phyloP scores from a whole-genome alignment of 768 basidiomycete genomes.

The Lentinula raphanica region DNA sequence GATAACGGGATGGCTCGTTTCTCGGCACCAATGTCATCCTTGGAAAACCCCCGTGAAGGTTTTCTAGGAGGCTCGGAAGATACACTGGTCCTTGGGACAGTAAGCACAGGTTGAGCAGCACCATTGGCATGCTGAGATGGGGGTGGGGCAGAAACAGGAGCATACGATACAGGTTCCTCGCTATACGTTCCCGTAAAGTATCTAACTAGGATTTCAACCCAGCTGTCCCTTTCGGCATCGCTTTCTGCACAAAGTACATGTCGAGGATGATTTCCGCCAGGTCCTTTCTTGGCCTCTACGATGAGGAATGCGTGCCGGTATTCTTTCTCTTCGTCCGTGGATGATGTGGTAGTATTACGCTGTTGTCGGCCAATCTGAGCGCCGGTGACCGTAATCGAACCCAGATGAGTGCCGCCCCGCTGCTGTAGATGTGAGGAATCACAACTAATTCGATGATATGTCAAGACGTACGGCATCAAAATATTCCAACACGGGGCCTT shows the following conservation, averaged over 20 bases:
- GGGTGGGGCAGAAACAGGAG: slow-evolving; percentile 18
- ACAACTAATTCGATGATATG: slow-evolving; percentile 6
- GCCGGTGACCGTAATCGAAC: slow-evolving; percentile 84
- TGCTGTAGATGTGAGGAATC: slow-evolving; percentile 20
- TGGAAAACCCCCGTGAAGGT: slow-evolving; percentile 40
- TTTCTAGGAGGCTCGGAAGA: slow-evolving; percentile 30
- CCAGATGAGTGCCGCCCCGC: slow-evolving; percentile 90
- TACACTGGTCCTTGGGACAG: slow-evolving; percentile 54
- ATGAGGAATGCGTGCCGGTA: slow-evolving; percentile 97
- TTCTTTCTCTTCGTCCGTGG: slow-evolving; percentile 80
- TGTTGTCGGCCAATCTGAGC: slow-evolving; percentile 97
- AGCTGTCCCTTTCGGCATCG: slow-evolving; percentile 86
- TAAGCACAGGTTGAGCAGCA: slow-evolving; percentile 21
- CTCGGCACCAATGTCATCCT: slow-evolving; percentile 51
- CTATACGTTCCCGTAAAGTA: slow-evolving; percentile 81
- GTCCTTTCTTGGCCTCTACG: slow-evolving; percentile 78
- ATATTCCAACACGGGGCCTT: slow-evolving; percentile 88
- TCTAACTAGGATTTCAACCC: slow-evolving; percentile 91
- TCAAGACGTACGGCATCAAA: slow-evolving; percentile 80
- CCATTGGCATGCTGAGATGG: slow-evolving; percentile 22
- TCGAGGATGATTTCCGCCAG: slow-evolving; percentile 63
- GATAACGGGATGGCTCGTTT: slow-evolving; percentile 55
- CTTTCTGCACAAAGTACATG: slow-evolving; percentile 97
- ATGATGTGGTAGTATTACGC: slow-evolving; percentile 44
- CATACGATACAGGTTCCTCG: slow-evolving; percentile 53